Percentiles rank a stretch among this genome's conserved stretches.
Evolutionary conservation across 2,329 filamentous ascomycete genomes (phyloP).

Genomic region (Paraphoma chrysanthemicola): DNA sequence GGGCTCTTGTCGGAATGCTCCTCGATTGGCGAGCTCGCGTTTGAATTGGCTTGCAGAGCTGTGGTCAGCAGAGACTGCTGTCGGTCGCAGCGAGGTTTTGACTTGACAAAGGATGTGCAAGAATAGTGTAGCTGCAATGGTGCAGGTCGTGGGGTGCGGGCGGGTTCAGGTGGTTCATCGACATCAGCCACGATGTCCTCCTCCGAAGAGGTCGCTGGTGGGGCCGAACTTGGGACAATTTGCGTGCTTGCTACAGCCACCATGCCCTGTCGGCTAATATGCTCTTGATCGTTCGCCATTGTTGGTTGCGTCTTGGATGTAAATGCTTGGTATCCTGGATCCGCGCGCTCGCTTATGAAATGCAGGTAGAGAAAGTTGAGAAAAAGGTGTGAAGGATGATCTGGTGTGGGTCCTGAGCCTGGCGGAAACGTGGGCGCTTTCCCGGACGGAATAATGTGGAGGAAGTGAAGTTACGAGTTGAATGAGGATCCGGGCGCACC

Average conservation of each 20-base stretch:
- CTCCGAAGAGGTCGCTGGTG: conserved; percentile 47
- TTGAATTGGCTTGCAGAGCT: conserved; percentile 69
- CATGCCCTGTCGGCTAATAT: conserved; percentile 28
- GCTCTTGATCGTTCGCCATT: conserved; percentile 46
- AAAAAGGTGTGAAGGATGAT: background rate
- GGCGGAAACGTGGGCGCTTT: background rate
- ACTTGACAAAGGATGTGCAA: conserved; percentile 56
- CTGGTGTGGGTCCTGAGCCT: background rate
- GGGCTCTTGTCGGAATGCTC: conserved; percentile 49
- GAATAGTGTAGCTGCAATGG: conserved; percentile 47
- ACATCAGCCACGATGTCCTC: conserved; percentile 76
- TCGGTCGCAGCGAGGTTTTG: conserved; percentile 57
- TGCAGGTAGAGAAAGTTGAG: background rate
- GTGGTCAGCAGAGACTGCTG: conserved; percentile 86
- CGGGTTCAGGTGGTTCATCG: conserved; percentile 86
- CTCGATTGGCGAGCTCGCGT: conserved; percentile 46
- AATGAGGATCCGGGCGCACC: background rate
- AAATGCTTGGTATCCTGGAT: background rate
- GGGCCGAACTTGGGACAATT: conserved; percentile 33
- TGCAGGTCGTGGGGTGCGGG: conserved; percentile 55
- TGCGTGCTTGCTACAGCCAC: conserved; percentile 38
- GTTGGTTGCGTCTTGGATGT: conserved; percentile 3
- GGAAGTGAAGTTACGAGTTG: background rate
- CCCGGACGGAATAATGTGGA: no score
- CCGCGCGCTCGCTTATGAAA: conserved; percentile 2